Percentiles rank a stretch among this genome's conserved stretches.
Evolutionary conservation across 495 filamentous ascomycete genomes (phyloP).

Genomic region (Achaetomiella virescens): DNA sequence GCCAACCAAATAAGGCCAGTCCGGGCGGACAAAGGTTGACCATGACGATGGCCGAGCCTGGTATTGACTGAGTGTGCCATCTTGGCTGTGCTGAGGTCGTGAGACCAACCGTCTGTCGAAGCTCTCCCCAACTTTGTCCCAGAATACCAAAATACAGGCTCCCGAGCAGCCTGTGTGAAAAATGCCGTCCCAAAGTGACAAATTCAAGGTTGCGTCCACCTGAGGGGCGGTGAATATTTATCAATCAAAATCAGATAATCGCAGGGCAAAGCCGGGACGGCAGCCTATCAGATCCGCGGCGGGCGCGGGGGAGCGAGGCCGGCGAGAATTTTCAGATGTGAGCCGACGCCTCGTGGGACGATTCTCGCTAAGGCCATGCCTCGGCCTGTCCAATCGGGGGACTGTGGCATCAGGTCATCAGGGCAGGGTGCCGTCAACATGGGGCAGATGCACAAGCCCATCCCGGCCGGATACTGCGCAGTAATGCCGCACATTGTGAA

Average conservation of each 20-base stretch:
- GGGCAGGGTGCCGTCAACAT: no score
- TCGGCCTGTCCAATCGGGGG: no score
- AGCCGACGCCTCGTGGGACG: background rate
- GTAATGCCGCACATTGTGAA: no score
- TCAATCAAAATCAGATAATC: constrained; percentile 26
- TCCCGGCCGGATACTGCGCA: background rate
- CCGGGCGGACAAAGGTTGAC: background rate
- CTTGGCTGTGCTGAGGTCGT: background rate
- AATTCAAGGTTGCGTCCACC: background rate
- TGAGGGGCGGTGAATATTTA: constrained; percentile 11
- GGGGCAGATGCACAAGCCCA: background rate
- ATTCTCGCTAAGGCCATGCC: no score
- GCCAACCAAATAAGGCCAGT: background rate
- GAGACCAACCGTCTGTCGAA: background rate
- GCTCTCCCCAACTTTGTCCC: background rate
- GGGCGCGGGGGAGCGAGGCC: background rate
- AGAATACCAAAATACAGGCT: background rate
- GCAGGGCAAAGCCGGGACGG: background rate
- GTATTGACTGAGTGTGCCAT: background rate
- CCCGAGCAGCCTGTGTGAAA: background rate
- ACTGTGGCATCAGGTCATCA: no score
- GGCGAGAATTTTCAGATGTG: background rate
- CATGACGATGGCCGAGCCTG: constrained; percentile 2
- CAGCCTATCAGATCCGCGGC: background rate
- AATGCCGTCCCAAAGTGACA: background rate